Conservation (phyloP, 2,329 filamentous ascomycete species). For the Thermothelomyces thermophilus region DNA sequence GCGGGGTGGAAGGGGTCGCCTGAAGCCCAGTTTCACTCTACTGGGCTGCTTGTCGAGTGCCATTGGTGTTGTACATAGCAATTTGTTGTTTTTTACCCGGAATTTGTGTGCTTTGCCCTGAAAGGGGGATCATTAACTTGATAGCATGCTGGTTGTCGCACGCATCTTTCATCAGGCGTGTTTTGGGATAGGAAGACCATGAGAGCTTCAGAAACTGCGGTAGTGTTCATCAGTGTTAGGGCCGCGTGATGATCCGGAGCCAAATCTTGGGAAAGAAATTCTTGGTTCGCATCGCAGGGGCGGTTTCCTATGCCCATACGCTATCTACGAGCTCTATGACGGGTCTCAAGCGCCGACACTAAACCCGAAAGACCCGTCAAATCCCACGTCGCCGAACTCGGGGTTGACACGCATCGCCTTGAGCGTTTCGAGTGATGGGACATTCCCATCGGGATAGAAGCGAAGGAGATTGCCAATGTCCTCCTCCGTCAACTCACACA, state of each 20-base stretch:
- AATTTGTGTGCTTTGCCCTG: no score
- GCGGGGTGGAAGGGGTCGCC: conserved; percentile 61
- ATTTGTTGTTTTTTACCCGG: background rate
- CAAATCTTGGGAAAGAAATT: no score
- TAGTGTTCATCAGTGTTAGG: no score
- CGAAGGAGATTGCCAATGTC: conserved; percentile 78
- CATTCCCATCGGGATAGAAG: conserved; percentile 58
- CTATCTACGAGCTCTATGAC: no score
- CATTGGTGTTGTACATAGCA: background rate
- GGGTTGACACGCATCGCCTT: conserved; percentile 45
- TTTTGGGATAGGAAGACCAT: background rate
- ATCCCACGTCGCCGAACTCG: conserved; percentile 43
- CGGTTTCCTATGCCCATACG: no score
- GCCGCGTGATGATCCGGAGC: no score
- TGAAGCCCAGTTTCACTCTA: background rate
- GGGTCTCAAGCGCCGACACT: conserved; percentile 42
- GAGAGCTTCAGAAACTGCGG: no score
- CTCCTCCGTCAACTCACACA: conserved; percentile 72
- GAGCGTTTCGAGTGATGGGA: conserved; percentile 50
- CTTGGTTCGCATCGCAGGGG: no score
- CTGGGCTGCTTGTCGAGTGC: background rate
- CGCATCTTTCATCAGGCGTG: background rate
- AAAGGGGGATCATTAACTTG: background rate
- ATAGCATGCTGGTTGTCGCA: background rate
- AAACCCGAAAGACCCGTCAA: conserved; percentile 55